Conservation (phyloP, 225 moss, liverwort and hornwort species). For the Takakia lepidozioides region DNA sequence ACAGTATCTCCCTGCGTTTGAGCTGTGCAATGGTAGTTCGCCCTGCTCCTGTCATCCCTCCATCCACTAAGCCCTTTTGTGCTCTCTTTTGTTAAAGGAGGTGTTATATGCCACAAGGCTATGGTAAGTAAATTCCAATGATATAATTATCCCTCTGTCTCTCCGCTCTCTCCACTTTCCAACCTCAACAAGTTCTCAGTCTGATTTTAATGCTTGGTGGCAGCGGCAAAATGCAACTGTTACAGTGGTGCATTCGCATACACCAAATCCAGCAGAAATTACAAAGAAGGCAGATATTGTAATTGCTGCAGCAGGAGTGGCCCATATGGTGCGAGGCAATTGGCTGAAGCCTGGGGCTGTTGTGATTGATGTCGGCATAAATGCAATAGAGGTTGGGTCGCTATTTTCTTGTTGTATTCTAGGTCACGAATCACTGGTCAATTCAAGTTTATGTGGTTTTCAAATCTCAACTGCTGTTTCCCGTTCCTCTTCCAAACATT, state of each 20-base stretch:
- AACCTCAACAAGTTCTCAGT: neutral
- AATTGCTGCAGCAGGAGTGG: slow-evolving; percentile 78
- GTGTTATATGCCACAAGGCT: too few species aligned
- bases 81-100: slow-evolving; percentile 1
- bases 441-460: too few species aligned
- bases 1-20: too few species aligned
- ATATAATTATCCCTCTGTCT: neutral
- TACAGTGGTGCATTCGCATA: slow-evolving; percentile 80
- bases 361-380: slow-evolving; percentile 90
- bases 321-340: slow-evolving; percentile 75
- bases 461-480: too few species aligned
- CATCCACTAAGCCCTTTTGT: too few species aligned
- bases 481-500: too few species aligned
- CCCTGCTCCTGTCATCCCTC: too few species aligned
- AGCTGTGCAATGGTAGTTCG: too few species aligned
- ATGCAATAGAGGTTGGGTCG: slow-evolving; percentile 63
- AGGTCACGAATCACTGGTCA: too few species aligned
- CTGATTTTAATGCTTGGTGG: neutral
- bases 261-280: slow-evolving; percentile 78
- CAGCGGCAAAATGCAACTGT: slow-evolving; percentile 89
- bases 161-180: neutral
- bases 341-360: slow-evolving; percentile 95
- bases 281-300: slow-evolving; percentile 72
- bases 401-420: neutral
- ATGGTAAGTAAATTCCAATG: too few species aligned